phyloP scores from a whole-genome alignment of 2,329 filamentous ascomycete genomes.

The Penicillium vulpinum region DNA sequence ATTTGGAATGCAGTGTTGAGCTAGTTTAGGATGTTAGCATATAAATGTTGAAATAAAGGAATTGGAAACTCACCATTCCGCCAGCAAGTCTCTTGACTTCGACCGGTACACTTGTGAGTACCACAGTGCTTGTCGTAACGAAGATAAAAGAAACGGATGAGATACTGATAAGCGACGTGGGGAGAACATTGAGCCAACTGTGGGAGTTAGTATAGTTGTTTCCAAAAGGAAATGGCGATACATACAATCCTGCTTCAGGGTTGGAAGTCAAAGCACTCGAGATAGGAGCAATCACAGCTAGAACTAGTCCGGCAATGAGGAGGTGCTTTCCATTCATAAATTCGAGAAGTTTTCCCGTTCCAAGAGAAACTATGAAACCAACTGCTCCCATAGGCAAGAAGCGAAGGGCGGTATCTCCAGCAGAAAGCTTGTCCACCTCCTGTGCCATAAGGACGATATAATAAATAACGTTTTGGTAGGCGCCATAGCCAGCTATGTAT shows the following conservation, averaged over 20 bases:
- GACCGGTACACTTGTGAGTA: conserved; percentile 42
- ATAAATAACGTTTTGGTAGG: conserved; percentile 46
- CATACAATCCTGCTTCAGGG: conserved; percentile 27
- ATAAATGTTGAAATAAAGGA: accelerated
- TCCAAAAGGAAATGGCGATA: neutral
- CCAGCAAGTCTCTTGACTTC: conserved; percentile 45
- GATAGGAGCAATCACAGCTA: conserved; percentile 42
- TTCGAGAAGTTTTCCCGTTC: conserved; percentile 40
- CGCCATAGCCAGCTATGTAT: conserved; percentile 41
- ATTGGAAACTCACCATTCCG: conserved; percentile 34
- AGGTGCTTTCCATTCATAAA: conserved; percentile 41
- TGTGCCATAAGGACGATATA: conserved; percentile 47
- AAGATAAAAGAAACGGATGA: conserved; percentile 45
- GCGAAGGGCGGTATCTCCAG: conserved; percentile 42
- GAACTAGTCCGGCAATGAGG: conserved; percentile 36
- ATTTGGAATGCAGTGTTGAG: conserved; percentile 49
- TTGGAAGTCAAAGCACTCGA: conserved; percentile 32
- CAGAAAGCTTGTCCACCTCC: conserved; percentile 41
- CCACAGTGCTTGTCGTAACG: conserved; percentile 45
- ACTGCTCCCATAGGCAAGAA: conserved; percentile 46
- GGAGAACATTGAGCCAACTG: conserved; percentile 44
- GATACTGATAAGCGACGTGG: conserved; percentile 43
- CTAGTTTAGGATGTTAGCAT: conserved; percentile 11
- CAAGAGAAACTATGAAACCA: conserved; percentile 41
- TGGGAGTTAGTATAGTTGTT: conserved; percentile 6